phyloP scores from a whole-genome alignment of 257 asterid genomes.

The Ehretia macrophylla region DNA sequence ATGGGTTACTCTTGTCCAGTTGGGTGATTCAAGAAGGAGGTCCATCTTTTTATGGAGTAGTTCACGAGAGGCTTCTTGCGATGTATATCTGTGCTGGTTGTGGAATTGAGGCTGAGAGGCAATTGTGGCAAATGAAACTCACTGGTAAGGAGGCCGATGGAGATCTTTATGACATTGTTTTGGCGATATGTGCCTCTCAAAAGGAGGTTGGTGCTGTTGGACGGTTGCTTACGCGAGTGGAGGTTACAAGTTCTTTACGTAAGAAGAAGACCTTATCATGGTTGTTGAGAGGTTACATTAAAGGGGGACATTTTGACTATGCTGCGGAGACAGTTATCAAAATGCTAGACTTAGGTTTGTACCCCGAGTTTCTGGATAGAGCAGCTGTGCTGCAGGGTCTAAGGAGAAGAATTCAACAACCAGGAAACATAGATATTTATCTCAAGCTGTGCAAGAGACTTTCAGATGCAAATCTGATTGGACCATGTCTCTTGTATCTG shows the following conservation, averaged over 20 bases:
- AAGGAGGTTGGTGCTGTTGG: constrained; percentile 51
- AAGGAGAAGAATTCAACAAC: constrained; percentile 50
- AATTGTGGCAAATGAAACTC: constrained; percentile 89
- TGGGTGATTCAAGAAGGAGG: constrained; percentile 69
- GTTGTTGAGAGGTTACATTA: constrained; percentile 87
- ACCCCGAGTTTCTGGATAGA: constrained; percentile 68
- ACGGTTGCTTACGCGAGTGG: constrained; percentile 62
- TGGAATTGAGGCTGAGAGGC: constrained; percentile 77
- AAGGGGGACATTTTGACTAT: constrained; percentile 79
- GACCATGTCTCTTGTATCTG: constrained; percentile 68
- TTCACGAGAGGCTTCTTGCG: constrained; percentile 83
- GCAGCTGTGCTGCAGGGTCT: constrained; percentile 85
- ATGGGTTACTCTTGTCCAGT: constrained; percentile 56
- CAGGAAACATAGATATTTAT: constrained; percentile 55
- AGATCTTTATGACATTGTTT: constrained; percentile 73
- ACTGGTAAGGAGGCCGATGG: constrained; percentile 62
- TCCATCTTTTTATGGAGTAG: constrained; percentile 50
- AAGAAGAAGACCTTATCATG: constrained; percentile 73
- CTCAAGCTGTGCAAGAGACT: constrained; percentile 69
- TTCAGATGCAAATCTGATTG: constrained; percentile 67
- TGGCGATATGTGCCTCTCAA: constrained; percentile 94
- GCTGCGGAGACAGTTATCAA: constrained; percentile 74
- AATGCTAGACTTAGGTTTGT: constrained; percentile 72
- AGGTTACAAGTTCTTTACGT: constrained; percentile 44
- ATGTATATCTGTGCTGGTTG: constrained; percentile 86